Evolutionary conservation across 495 filamentous ascomycete species (phyloP), one percentile per base, ranked within the genome.

Genomic region (Penicillium lividum): DNA sequence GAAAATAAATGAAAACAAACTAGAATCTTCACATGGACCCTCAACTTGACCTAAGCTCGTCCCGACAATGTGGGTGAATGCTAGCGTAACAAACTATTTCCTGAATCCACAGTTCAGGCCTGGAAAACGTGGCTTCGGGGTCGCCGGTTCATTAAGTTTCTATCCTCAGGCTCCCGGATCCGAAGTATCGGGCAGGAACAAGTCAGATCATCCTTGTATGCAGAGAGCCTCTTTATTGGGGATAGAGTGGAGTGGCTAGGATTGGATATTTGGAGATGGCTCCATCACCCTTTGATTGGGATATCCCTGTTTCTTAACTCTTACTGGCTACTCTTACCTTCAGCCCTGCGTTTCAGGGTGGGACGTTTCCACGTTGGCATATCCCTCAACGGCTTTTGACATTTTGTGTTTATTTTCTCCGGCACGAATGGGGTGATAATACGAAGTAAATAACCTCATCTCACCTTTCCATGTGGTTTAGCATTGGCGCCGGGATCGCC

Each of bases 401-500:
- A 22, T 22, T 22, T 22, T 22, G n/a, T n/a, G n/a, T 22, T 22
- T 22, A 2, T 1, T 1, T 22, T 22, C 1, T 22, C 22, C 22
- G 22, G 22, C 22, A 22, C 22, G 22, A 22, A 22, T 22, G 22
- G 22, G 22, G 22, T 22, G 22, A 22, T 1, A 22, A 22, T 11
- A 27, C 29, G 16, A 16, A 11, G 22, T 22, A 7, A 11, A 13
- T 27, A 11, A 15, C 29, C 45, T 16, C 27, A 15, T 5, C 29
- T 36, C 42, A 58, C 22, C 22, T 34, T 40, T 7, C 30, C 49
- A 38, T 52, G 44, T 16, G 38, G 25, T 53, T 22, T 16, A 42
- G 40, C 16, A 42, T 40, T 59, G 51, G 49, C 36, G 62, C 64
- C 64, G 64, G 64, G 57, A 60, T 60, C 60, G 60, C 64, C 64